A percentile compares a stretch with the other conserved stretches of the same genome.
These are phyloP conservation scores for Fusarium globosum DNA, from an alignment of 2,329 filamentous ascomycete species.

Conservation along the genomic window DNA sequence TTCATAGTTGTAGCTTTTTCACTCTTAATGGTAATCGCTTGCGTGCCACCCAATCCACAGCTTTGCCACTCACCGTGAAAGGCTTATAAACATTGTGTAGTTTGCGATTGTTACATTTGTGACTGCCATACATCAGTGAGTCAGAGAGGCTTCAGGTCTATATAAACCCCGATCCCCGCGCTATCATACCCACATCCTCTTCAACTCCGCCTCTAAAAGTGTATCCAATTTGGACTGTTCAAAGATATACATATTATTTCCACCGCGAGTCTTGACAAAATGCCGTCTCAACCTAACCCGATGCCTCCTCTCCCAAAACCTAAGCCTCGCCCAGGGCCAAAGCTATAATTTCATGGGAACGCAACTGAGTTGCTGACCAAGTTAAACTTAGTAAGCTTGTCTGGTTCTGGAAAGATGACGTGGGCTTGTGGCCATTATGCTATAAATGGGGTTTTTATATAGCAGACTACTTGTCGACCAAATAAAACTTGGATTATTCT, in stretches of 20 bases:
- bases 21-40: neutral
- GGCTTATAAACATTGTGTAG: accelerated
- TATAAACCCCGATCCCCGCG: neutral
- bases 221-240: accelerated
- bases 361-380: too few relatives aligned
- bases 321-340: neutral
- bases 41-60: accelerated
- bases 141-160: accelerated
- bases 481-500: too few relatives aligned
- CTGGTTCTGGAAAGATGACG: too few relatives aligned
- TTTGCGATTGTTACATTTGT: accelerated
- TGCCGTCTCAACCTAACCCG: neutral
- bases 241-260: neutral
- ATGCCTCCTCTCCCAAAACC: neutral
- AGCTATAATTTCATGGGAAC: too few relatives aligned
- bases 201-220: accelerated
- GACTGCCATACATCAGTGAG: neutral
- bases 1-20: too few relatives aligned
- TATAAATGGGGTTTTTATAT: too few relatives aligned
- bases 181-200: accelerated
- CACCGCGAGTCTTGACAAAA: accelerated
- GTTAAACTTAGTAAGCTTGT: too few relatives aligned
- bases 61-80: accelerated
- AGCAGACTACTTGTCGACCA: too few relatives aligned
- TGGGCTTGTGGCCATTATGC: too few relatives aligned